A percentile compares a stretch with the other conserved stretches of the same genome.
Conservation (phyloP, 176 grass and related monocot species). For the Oryza australiensis region DNA sequence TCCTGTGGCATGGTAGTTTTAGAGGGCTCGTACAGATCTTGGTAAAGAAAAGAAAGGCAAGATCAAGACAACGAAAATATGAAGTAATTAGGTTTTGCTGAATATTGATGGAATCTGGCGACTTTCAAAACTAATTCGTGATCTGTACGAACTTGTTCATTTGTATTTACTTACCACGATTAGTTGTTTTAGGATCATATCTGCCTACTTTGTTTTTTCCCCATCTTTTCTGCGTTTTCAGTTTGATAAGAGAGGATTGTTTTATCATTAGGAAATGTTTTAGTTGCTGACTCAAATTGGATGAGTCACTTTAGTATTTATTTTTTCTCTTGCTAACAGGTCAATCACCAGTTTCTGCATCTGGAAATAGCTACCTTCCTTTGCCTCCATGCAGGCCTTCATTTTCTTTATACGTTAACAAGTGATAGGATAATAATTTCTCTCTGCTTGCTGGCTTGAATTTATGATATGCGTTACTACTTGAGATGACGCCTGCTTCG, state of each 20-base stretch:
- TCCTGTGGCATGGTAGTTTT: conserved; percentile 25
- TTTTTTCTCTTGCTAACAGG: neutral
- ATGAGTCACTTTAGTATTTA: neutral
- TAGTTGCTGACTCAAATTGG: conserved; percentile 25
- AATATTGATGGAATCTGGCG: conserved; percentile 38
- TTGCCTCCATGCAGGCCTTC: neutral
- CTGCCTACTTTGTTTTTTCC: conserved; percentile 1
- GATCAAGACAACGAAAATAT: conserved; percentile 41
- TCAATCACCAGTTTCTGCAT: neutral
- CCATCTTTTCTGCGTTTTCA: neutral
- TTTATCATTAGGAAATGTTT: neutral
- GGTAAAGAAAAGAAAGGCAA: conserved; percentile 39
- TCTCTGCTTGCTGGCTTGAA: neutral
- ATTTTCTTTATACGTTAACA: neutral
- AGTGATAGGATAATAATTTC: neutral
- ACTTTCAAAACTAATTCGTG: conserved; percentile 29
- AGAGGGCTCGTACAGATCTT: conserved; percentile 32
- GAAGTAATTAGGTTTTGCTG: conserved; percentile 34
- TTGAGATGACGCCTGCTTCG: neutral
- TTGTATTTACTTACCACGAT: conserved; percentile 27
- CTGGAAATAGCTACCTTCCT: neutral
- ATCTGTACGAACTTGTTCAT: conserved; percentile 13
- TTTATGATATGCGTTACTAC: neutral
- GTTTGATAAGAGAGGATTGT: conserved; percentile 12
- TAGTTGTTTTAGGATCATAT: conserved; percentile 15